Evolutionary conservation across 2,329 filamentous ascomycete genomes (phyloP), one percentile per base, ranked within the genome.

Genomic region (Clonostachys rosea): DNA sequence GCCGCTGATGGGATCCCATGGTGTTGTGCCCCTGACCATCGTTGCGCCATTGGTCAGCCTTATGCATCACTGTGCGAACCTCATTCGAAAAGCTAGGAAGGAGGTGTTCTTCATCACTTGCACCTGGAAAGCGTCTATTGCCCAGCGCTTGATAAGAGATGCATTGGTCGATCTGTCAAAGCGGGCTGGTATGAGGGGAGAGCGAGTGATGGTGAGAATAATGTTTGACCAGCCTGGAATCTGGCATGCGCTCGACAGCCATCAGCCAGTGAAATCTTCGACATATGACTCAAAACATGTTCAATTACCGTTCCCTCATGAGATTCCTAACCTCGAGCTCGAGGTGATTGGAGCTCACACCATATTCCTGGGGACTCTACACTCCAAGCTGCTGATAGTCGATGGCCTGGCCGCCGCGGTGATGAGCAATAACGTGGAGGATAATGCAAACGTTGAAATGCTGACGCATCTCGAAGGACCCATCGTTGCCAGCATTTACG

Each of bases 401-500:
- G 88, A 92, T 61, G 75, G 87, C 7, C 80, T 78, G 51, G 71
- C 86, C n/a, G 87, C 79, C 0, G 69, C 88, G 2, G 61, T 91
- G 2, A 84, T 87, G 65, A 91, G 86, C 67, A 90, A 90, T 61
- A 92, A 91, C 56, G 86, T 91, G 44, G 75, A 83, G 62, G 83
- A 89, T 52, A 91, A 90, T 46, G 84, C 88, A 55, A 92, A 92
- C 53, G 50, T 91, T 47, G 88, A 92, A 63, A 91, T 92, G 87
- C 83, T 89, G 78, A 74, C 79, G 4, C 86, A 89, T 47, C 60
- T 90, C 0, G 86, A 91, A 65, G 88, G 88, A 0, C 80, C 86
- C 0, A 87, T 91, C 48, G 87, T 91, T 0, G 85, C 91, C 55
- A 81, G 81, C 2, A 64, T 91, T 20, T 91, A 89, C 59, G 88